phyloP scores from a whole-genome alignment of 2,329 filamentous ascomycete species.

The Fusarium humuli region DNA sequence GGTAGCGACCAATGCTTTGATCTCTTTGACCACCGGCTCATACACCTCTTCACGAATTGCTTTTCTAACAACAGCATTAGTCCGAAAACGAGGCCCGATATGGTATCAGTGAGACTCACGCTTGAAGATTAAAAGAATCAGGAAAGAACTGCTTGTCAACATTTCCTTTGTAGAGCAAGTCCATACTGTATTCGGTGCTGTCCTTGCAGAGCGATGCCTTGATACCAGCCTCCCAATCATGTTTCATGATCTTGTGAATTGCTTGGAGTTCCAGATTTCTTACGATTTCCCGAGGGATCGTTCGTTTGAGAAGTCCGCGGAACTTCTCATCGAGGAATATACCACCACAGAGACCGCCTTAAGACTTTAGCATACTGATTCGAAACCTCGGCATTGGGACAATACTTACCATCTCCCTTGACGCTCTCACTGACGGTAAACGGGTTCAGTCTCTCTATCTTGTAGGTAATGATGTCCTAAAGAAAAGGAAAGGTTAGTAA shows the following conservation, averaged over 20 bases:
- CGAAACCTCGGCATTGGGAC: not conserved
- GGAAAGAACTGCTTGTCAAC: not conserved
- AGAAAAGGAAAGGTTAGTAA: not conserved
- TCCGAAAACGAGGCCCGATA: not conserved
- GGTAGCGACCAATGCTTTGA: slow-evolving; percentile 41
- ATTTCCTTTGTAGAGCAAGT: slow-evolving; percentile 9
- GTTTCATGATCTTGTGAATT: slow-evolving; percentile 36
- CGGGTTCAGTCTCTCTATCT: slow-evolving; percentile 41
- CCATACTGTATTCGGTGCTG: slow-evolving; percentile 12
- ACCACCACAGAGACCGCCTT: slow-evolving; percentile 55
- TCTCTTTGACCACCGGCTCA: slow-evolving; percentile 36
- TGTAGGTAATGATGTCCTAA: slow-evolving; percentile 57
- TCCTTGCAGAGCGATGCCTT: slow-evolving; percentile 42
- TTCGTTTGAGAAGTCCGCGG: slow-evolving; percentile 40
- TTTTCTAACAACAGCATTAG: not conserved
- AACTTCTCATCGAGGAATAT: slow-evolving; percentile 58
- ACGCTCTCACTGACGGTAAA: slow-evolving; percentile 53
- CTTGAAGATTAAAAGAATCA: slow-evolving; percentile 10
- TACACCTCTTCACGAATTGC: slow-evolving; percentile 38
- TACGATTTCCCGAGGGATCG: slow-evolving; percentile 36
- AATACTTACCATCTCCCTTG: slow-evolving; percentile 50
- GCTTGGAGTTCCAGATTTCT: slow-evolving; percentile 1
- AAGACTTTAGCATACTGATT: not conserved
- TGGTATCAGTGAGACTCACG: slow-evolving; percentile 3
- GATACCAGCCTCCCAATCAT: slow-evolving; percentile 49